phyloP scores from a whole-genome alignment of 495 filamentous ascomycete genomes.

The Aspergillus avenaceus region DNA sequence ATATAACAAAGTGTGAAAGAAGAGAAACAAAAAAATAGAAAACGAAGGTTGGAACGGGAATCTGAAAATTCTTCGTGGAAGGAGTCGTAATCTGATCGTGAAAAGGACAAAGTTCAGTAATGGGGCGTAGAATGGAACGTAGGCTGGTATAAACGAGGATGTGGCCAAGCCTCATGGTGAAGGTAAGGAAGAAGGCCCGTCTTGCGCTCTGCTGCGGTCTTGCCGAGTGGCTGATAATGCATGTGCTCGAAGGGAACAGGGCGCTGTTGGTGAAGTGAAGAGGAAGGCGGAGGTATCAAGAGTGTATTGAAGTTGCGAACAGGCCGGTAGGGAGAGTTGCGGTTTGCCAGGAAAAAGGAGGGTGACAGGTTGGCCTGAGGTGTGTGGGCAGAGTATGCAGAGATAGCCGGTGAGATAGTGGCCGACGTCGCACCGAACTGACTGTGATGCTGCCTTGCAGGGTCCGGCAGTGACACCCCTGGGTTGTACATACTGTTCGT shows the following conservation, averaged over 20 bases:
- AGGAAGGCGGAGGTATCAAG: constrained; percentile 80
- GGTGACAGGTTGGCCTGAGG: constrained; percentile 57
- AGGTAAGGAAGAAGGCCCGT: constrained; percentile 80
- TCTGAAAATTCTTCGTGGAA: constrained; percentile 17
- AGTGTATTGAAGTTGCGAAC: constrained; percentile 85
- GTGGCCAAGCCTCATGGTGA: constrained; percentile 44
- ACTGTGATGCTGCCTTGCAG: constrained; percentile 31
- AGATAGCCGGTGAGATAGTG: constrained; percentile 36
- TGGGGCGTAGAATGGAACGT: constrained; percentile 40
- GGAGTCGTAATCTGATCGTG: constrained; percentile 19
- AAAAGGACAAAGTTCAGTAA: constrained; percentile 21
- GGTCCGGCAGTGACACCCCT: constrained; percentile 49
- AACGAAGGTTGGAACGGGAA: neutral
- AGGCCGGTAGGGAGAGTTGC: constrained; percentile 86
- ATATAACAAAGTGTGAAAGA: neutral
- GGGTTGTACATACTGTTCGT: constrained; percentile 46
- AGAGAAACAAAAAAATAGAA: constrained; percentile 10
- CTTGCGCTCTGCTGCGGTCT: constrained; percentile 66
- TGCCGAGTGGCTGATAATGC: constrained; percentile 91
- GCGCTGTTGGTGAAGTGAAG: constrained; percentile 69
- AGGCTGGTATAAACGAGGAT: constrained; percentile 27
- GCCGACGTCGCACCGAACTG: constrained; percentile 34
- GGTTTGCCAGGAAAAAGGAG: constrained; percentile 56
- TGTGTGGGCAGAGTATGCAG: constrained; percentile 41
- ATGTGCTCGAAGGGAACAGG: constrained; percentile 71